phyloP scores from a whole-genome alignment of 176 grass and related monocot genomes.

The Bothriochloa decipiens region DNA sequence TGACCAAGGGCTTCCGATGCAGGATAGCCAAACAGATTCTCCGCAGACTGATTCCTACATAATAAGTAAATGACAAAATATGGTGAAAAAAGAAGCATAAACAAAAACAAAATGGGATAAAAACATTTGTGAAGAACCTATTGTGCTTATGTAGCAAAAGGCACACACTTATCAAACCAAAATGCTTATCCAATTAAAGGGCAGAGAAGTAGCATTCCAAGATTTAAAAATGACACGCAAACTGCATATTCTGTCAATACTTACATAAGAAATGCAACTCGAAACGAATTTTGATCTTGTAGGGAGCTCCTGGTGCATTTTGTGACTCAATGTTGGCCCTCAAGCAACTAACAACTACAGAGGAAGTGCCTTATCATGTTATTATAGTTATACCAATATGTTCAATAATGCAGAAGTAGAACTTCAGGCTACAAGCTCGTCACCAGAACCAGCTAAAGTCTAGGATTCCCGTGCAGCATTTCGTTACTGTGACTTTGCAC shows the following conservation, averaged over 20 bases:
- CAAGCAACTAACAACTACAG: not conserved
- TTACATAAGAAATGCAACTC: conserved; percentile 9
- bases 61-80: conserved; percentile 21
- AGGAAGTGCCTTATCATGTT: conserved; percentile 1
- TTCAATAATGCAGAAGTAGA: not conserved
- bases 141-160: conserved; percentile 13
- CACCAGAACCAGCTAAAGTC: conserved; percentile 14
- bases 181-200: not conserved
- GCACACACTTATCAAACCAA: not conserved
- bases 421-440: not conserved
- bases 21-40: conserved; percentile 84
- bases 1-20: conserved; percentile 82
- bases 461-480: not conserved
- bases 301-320: not conserved
- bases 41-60: conserved; percentile 84
- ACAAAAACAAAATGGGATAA: conserved; percentile 2
- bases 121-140: not conserved
- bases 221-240: not conserved
- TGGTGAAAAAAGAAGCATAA: conserved; percentile 19
- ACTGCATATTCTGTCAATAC: conserved; percentile 11
- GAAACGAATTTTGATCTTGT: not conserved
- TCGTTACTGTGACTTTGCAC: conserved; percentile 2
- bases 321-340: not conserved
- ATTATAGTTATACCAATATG: not conserved
- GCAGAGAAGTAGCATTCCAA: not conserved